phyloP scores from a whole-genome alignment of 2,329 filamentous ascomycete species.

The Trichoderma polysporum region DNA sequence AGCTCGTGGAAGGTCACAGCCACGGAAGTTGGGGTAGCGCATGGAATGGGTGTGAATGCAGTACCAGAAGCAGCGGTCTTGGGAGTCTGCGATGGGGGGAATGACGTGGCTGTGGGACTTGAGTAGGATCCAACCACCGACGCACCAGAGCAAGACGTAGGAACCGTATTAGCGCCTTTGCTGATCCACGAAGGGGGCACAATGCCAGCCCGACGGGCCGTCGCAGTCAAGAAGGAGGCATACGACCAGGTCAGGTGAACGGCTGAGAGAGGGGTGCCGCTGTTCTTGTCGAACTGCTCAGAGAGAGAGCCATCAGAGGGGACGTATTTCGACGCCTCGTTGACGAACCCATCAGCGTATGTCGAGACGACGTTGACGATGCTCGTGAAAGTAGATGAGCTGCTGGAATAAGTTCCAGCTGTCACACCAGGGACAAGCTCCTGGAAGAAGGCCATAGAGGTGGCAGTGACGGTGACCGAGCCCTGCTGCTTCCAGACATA shows the following conservation, averaged over 20 bases:
- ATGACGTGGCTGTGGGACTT: constrained; percentile 46
- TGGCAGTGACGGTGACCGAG: constrained; percentile 62
- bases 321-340: constrained; percentile 62
- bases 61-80: constrained; percentile 34
- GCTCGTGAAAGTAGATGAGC: constrained; percentile 48
- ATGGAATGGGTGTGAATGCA: constrained; percentile 36
- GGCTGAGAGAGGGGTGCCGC: constrained; percentile 59
- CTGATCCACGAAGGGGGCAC: constrained; percentile 59
- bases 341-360: constrained; percentile 62
- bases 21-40: constrained; percentile 45
- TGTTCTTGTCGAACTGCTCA: constrained; percentile 63
- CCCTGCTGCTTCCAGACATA: constrained; percentile 67
- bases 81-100: constrained; percentile 51
- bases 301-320: constrained; percentile 61
- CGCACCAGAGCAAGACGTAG: constrained; percentile 47
- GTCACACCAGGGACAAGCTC: constrained; percentile 59
- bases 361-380: constrained; percentile 57
- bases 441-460: constrained; percentile 70
- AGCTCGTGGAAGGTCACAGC: constrained; percentile 62
- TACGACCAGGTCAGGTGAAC: constrained; percentile 73
- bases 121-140: constrained; percentile 53
- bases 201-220: constrained; percentile 53
- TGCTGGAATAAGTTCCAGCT: constrained; percentile 60
- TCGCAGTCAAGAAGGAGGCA: constrained; percentile 65
- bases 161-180: constrained; percentile 46